Percentiles rank a stretch among this genome's conserved stretches.
Conservation (phyloP, 768 basidiomycete species). For the Boletus tomentosulus region DNA sequence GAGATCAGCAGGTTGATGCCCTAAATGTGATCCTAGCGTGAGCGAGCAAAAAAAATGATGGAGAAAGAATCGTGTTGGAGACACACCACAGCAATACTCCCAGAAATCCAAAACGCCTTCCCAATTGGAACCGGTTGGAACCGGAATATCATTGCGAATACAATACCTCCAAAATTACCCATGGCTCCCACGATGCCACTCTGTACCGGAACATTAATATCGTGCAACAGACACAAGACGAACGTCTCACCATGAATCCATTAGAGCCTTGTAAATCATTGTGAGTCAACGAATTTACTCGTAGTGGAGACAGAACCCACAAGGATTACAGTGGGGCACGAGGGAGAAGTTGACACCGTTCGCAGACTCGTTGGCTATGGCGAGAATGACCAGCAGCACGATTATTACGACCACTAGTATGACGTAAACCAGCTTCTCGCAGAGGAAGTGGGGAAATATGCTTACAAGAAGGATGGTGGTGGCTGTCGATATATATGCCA, state of each 20-base stretch:
- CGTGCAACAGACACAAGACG: neutral
- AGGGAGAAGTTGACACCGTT: conserved; percentile 52
- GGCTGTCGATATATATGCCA: conserved; percentile 40
- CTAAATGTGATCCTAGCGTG: neutral
- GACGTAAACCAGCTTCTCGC: neutral
- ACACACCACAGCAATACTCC: conserved; percentile 36
- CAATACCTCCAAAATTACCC: conserved; percentile 43
- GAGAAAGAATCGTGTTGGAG: neutral
- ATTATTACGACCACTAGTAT: conserved; percentile 32
- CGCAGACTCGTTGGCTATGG: conserved; percentile 37
- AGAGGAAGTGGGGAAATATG: neutral
- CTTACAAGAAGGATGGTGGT: conserved; percentile 19
- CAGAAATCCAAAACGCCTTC: conserved; percentile 46
- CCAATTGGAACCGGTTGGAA: conserved; percentile 39
- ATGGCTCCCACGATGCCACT: conserved; percentile 38
- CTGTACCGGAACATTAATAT: neutral
- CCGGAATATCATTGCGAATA: conserved; percentile 47
- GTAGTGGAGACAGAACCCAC: conserved; percentile 19
- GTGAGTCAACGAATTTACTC: neutral
- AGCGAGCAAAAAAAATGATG: neutral
- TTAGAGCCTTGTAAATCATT: conserved; percentile 19
- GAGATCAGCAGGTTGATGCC: conserved; percentile 4
- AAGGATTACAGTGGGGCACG: conserved; percentile 47
- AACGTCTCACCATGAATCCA: conserved; percentile 31
- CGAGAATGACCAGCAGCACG: conserved; percentile 38